phyloP scores from a whole-genome alignment of 768 basidiomycete genomes.

The Kwoniella sp. region DNA sequence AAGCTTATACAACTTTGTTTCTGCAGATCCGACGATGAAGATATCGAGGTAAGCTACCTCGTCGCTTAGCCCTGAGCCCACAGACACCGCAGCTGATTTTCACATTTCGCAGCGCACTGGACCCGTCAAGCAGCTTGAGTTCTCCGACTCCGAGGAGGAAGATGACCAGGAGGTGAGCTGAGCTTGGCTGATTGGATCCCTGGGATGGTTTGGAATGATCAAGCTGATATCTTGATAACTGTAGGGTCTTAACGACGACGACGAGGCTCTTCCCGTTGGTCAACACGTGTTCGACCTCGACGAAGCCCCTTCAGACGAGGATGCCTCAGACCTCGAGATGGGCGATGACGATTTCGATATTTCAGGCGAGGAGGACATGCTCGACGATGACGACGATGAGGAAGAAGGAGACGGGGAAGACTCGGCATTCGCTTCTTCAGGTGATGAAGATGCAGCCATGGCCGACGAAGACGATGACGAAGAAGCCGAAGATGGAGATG shows the following conservation, averaged over 20 bases:
- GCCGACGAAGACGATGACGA: slow-evolving; percentile 40
- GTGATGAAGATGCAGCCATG: slow-evolving; percentile 50
- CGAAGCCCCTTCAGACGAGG: slow-evolving; percentile 41
- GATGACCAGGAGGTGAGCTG: slow-evolving; percentile 35
- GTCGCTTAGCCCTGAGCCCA: too few species aligned
- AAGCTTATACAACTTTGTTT: background rate
- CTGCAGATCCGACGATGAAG: slow-evolving; percentile 32
- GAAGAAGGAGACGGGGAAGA: slow-evolving; percentile 41
- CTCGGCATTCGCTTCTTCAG: slow-evolving; percentile 48
- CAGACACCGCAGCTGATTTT: slow-evolving; percentile 9
- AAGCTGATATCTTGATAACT: background rate
- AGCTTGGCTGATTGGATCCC: background rate
- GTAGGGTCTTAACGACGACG: slow-evolving; percentile 31
- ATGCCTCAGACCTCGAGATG: slow-evolving; percentile 37
- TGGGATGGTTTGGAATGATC: too few species aligned
- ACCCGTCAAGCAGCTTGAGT: slow-evolving; percentile 44
- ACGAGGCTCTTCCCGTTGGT: slow-evolving; percentile 37
- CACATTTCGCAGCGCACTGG: slow-evolving; percentile 23
- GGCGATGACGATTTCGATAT: slow-evolving; percentile 40
- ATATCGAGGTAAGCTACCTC: slow-evolving; percentile 26
- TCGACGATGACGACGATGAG: slow-evolving; percentile 35
- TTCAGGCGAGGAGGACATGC: slow-evolving; percentile 36
- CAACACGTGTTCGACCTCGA: slow-evolving; percentile 52
- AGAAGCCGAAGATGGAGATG: slow-evolving; percentile 38
- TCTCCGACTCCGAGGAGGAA: slow-evolving; percentile 48